Base-by-base conservation (phyloP, 106 monocot genomes). In the Dioscorea zingiberensis region DNA sequence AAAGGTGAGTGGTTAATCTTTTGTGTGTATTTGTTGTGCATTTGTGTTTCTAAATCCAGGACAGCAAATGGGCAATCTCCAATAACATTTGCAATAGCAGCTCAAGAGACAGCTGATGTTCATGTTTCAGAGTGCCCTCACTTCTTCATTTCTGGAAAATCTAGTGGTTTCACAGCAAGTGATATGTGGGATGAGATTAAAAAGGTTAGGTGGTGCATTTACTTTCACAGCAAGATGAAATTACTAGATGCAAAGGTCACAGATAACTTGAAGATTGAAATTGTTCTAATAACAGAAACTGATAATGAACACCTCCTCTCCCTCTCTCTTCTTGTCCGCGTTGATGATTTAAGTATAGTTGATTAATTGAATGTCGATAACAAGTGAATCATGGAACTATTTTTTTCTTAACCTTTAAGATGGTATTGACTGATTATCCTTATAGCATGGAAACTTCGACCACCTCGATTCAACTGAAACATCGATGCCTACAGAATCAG, bases 111-210 rank as follows among this genome's bases (percentile, higher is more conserved):
- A 55, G 57, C 56, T 51, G 72, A 88, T 77, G 80, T 88, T 66
- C 83, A 84, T 55, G 77, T 97, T 63, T 92, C 97, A 25, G 77
- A 75, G 54, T 97, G 92, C 48, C 85, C 91, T 47, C 77, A 32
- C 69, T 97, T 92, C 48, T 56, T 73, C 17, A 61, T 88, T 69
- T 85, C 81, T 63, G 84, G 87, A 71, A 80, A 76, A 18, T 74
- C 75, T 44, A 69, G 69, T 38, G 75, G 60, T 48, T 78, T 88
- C 55, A 80, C 88, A 25, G 97, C 92, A 32, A 74, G 51, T 21
- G 86, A 98, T 44, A 88, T 92, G 92, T 98, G 97, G 97, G 55
- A 81, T 75, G 76, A 78, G 63, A 69, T 98, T 15, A 89, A 86
- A 78, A 71, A 92, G 92, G 97, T 98, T 30, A 4, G 14, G 15